Evolutionary conservation across 2,329 filamentous ascomycete species (phyloP).

Genomic region (Fusarium sacchari): DNA sequence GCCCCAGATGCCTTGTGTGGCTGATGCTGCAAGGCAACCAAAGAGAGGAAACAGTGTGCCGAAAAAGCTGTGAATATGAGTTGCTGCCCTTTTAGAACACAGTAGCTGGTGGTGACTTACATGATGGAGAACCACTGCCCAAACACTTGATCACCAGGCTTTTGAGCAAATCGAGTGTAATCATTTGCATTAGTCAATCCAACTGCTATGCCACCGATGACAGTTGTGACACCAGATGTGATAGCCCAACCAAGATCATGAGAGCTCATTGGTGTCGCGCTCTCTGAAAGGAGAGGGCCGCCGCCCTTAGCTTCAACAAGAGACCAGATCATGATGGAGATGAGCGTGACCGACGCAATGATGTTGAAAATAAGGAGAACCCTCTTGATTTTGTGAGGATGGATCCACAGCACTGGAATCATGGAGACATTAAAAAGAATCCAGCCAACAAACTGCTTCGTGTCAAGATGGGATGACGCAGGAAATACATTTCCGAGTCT

Average conservation of each 20-base stretch:
- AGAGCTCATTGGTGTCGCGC: not conserved
- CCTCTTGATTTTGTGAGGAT: not conserved
- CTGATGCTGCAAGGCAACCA: not conserved
- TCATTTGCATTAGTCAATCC: not conserved
- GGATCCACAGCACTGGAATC: not conserved
- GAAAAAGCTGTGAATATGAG: not conserved
- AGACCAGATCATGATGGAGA: not conserved
- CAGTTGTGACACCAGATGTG: not conserved
- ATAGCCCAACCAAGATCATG: not conserved
- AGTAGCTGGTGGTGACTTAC: accelerated
- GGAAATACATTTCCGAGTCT: not conserved
- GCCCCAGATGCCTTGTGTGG: accelerated
- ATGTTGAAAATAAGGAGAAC: not conserved
- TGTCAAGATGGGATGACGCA: not conserved
- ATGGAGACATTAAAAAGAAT: not conserved
- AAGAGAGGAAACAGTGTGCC: not conserved
- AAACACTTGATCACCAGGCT: not conserved
- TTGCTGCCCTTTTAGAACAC: accelerated
- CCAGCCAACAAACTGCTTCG: not conserved
- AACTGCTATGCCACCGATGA: not conserved
- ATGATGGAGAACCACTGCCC: not conserved
- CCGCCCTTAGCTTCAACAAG: not conserved
- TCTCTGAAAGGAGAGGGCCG: not conserved
- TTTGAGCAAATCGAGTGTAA: not conserved
- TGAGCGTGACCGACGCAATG: not conserved